Evolutionary conservation across 2,329 filamentous ascomycete genomes (phyloP), one percentile per base, ranked within the genome.

Genomic region (Neonectria faginata): DNA sequence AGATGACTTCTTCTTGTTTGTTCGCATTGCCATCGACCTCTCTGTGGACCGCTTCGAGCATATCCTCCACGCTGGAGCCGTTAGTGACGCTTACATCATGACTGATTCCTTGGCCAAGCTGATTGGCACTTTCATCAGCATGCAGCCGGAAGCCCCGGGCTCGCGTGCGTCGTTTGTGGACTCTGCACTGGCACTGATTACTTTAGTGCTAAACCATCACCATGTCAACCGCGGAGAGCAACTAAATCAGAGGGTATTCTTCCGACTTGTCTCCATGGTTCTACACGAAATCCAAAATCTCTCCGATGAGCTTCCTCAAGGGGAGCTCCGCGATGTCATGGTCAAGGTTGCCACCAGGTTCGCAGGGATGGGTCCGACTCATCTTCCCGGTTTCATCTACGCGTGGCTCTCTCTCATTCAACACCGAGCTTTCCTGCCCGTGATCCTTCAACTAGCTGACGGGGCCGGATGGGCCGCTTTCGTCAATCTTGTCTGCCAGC

Each of bases 161-260:
- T 84, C 86, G 16, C 93, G 93, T 68, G 84, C 89, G 2, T 84
- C 86, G 22, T 93, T 94, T 71, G 83, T 98, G 51, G 91, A 95
- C 70, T 91, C 91, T 1, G 88, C 95, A 56, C 80, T 97, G 44
- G 89, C 91, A 7, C 81, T 97, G n/a, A 83, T 93, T 36, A 87
- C 93, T 3, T 81, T 99, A 61, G 87, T 97, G 3, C 85, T 97
- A 65, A 95, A 92, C 77, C 90, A 96, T 71, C 93, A 98, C 76
- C 91, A 97, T 73, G 86, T 92, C 60, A 92, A 90, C 78, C 89
- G 91, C 50, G 91, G 89, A 4, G 94, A 97, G 58, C 86, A 85
- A 42, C 94, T 97, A 82, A 95, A 93, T 73, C 92, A 95, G 75
- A 90, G 93, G 66, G 90, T 97, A 31, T 98, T 97, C 83, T 96